Conservation (phyloP, 768 basidiomycete species). For the Pleurotus eryngii region DNA sequence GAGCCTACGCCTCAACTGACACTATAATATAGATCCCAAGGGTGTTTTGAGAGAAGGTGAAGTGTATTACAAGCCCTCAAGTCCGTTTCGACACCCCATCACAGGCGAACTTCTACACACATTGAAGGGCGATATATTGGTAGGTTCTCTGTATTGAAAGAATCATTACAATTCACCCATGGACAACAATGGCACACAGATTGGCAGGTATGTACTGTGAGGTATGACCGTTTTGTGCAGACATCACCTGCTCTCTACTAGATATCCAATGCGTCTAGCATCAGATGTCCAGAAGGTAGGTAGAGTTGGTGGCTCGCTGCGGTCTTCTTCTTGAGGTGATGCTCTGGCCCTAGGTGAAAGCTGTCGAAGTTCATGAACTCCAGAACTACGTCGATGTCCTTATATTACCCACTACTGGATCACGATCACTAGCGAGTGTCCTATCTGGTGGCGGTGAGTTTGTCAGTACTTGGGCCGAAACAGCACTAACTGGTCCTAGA, state of each 20-base stretch:
- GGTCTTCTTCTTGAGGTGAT: not conserved
- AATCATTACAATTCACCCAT: not conserved
- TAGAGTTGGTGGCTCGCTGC: not conserved
- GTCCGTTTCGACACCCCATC: constrained; percentile 32
- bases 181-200: constrained; percentile 16
- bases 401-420: constrained; percentile 55
- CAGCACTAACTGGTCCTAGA: constrained; percentile 35
- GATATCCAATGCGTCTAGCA: constrained; percentile 69
- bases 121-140: constrained; percentile 61
- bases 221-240: no score
- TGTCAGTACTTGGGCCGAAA: not conserved
- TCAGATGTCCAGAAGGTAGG: constrained; percentile 70
- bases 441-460: constrained; percentile 69
- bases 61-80: constrained; percentile 56
- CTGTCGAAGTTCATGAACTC: constrained; percentile 49
- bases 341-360: constrained; percentile 14
- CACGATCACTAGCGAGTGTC: constrained; percentile 57
- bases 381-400: constrained; percentile 54
- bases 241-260: constrained; percentile 27
- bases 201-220: constrained; percentile 29
- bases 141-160: constrained; percentile 26
- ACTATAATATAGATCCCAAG: constrained; percentile 49
- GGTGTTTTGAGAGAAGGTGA: constrained; percentile 58
- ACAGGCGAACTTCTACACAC: constrained; percentile 40
- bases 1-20: not conserved